Evolutionary conservation across 2,329 filamentous ascomycete genomes (phyloP).

Genomic region (Colletotrichum sp.): DNA sequence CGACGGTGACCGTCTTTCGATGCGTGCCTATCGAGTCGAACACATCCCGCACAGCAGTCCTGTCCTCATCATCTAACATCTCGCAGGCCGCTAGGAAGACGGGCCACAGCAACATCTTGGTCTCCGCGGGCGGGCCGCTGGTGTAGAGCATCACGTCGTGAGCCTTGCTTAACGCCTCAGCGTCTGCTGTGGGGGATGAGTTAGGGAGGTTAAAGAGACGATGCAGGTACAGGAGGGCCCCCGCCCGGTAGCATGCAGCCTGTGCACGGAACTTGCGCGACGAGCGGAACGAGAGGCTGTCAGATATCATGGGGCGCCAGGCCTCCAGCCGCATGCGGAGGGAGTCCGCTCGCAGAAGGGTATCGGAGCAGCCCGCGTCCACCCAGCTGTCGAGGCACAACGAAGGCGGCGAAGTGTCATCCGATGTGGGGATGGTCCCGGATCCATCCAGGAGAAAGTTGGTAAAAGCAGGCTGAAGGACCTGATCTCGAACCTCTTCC

Average conservation of each 20-base stretch:
- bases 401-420: neutral
- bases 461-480: neutral
- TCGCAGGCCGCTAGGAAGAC: slow-evolving; percentile 33
- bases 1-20: slow-evolving; percentile 29
- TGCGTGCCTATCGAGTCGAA: slow-evolving; percentile 29
- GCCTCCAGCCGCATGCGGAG: slow-evolving; percentile 23
- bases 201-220: slow-evolving; percentile 28
- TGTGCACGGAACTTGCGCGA: slow-evolving; percentile 32
- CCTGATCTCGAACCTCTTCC: slow-evolving; percentile 27
- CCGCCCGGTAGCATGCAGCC: slow-evolving; percentile 29
- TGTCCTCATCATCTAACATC: slow-evolving; percentile 26
- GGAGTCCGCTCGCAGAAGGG: slow-evolving; percentile 22
- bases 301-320: slow-evolving; percentile 28
- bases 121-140: slow-evolving; percentile 25
- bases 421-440: neutral
- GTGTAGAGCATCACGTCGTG: slow-evolving; percentile 33
- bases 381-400: neutral
- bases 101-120: slow-evolving; percentile 34
- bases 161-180: slow-evolving; percentile 27
- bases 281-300: slow-evolving; percentile 25
- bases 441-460: neutral
- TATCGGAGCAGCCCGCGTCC: neutral
- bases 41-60: slow-evolving; percentile 24
- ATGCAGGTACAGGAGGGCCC: slow-evolving; percentile 30
- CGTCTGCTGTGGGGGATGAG: slow-evolving; percentile 24